Evolutionary conservation across 2,329 filamentous ascomycete genomes (phyloP), one percentile per base, ranked within the genome.

Genomic region (Fusarium brachygibbosum): DNA sequence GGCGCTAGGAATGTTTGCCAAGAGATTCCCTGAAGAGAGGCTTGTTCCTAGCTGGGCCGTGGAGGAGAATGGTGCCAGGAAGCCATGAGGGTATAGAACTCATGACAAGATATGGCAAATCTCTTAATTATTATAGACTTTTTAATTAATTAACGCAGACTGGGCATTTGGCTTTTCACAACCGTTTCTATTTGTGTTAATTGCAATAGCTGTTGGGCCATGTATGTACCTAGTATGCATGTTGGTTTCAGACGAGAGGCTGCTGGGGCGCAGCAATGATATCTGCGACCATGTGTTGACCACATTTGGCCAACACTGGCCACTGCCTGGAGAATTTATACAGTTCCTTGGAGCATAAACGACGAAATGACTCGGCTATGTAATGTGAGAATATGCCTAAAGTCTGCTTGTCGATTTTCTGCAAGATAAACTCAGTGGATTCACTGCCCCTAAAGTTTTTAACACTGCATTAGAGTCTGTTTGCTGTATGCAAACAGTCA

Each of bases 1-100:
- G 82, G 96, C 96, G 3, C 79, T 99, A 69, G 96, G 96, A 7
- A 91, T 98, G 88, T 99, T 93, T 84, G 89, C 91, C 6, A 86
- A 83, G 73, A 88, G 85, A 68, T 94, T 91, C 70, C 91, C 91
- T 1, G 85, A 93, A 63, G 87, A 90, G 58, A 85, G 82, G 74
- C 78, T 92, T 5, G 74, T 73, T 8, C 66, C 74, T 6, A 63
- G 62, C 8, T 67, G 60, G 61, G 42, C 56, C 10, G 50, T 55
- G n/a, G 40, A 25, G 6, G 54, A 58, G 14, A 63, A 57, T 42
- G 58, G 42, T 5, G 31, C 50, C 1, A 19, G 37, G n/a, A 19
- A 50, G n/a, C 5, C 46, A 37, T 37, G 17, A 13, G 19, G 13
- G 5, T n/a, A 28, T 17, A 17, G 14, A n/a, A 16, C 16, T 7